Evolutionary conservation across 805 yeast genomes (phyloP), one percentile per base, ranked within the genome.

Genomic region (Ascoidea asiatica): DNA sequence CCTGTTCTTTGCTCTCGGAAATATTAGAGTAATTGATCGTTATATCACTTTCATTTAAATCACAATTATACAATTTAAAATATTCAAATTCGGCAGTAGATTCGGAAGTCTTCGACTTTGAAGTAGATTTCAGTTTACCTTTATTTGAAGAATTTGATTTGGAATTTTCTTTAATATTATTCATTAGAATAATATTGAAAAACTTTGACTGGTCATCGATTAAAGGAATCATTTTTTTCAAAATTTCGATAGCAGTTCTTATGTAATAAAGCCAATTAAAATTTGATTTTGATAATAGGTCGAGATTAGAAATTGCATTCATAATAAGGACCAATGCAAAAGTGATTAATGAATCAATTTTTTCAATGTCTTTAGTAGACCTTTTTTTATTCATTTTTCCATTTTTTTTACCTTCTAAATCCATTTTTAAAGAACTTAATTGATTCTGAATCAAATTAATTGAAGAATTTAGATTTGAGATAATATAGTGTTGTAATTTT

Each of bases 181-280:
- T 97, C 8, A 86, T 89, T n/a, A 90, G 80, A 39, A 85, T 80
- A 50, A 81, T 69, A 50, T 77, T 72, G 55, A 76, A 74, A 57
- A 81, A 81, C 44, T 82, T 61, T 3, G 87, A 80, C 13, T 71
- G 68, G 40, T 77, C 79, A 40, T 80, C 33, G 11, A 23, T 79
- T 42, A 88, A 65, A 4, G 95, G 96, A 87, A 96, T 87, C n/a
- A 89, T 95, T 1, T 96, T 95, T 1, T 95, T 84, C 42, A 90
- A 67, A 44, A 90, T 90, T 0, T 97, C 89, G 4, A 95, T 96
- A 0, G 97, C 95, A 29, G 97, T 97, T 53, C 92, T 84, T 11
- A 90, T 96, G 56, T 90, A 97, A 67, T 86, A 92, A 46, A 90
- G 79, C 97, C 97, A 90, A 0, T 97, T 95, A 3, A 92, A 79